phyloP scores from a whole-genome alignment of 1,284 basidiomycete genomes.

The Phlebopus sp. region DNA sequence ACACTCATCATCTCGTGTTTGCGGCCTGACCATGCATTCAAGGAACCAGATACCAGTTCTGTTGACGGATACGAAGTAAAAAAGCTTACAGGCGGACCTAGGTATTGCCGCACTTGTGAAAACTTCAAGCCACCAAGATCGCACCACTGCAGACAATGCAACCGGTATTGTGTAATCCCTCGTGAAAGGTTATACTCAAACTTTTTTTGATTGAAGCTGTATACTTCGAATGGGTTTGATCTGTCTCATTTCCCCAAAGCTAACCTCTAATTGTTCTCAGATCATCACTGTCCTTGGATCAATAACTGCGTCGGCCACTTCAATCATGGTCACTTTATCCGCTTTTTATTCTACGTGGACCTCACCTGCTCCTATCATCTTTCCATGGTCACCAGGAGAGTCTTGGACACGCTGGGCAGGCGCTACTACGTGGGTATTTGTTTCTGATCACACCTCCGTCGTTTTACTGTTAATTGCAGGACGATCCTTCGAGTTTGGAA shows the following conservation, averaged over 20 bases:
- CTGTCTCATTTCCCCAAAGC: not conserved
- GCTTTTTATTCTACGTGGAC: slow-evolving; percentile 91
- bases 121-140: slow-evolving; percentile 73
- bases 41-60: slow-evolving; percentile 74
- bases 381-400: slow-evolving; percentile 69
- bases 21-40: slow-evolving; percentile 10
- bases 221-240: slow-evolving; percentile 76
- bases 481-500: slow-evolving; percentile 66
- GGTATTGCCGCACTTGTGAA: slow-evolving; percentile 81
- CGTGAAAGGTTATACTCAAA: slow-evolving; percentile 11
- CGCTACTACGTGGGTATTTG: slow-evolving; percentile 52
- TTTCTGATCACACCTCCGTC: not conserved
- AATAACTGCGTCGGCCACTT: slow-evolving; percentile 88
- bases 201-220: slow-evolving; percentile 47
- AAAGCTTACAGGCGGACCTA: slow-evolving; percentile 72
- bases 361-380: slow-evolving; percentile 84
- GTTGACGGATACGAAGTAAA: slow-evolving; percentile 84
- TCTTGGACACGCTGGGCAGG: slow-evolving; percentile 46
- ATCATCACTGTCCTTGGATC: slow-evolving; percentile 92
- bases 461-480: slow-evolving; percentile 40
- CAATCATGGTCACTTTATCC: slow-evolving; percentile 89
- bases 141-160: slow-evolving; percentile 89
- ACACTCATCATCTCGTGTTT: slow-evolving; percentile 3
- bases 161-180: slow-evolving; percentile 46
- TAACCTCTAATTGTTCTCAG: slow-evolving; percentile 35